Evolutionary conservation across 2,329 filamentous ascomycete genomes (phyloP).

Genomic region (Hirsutella minnesotensis): DNA sequence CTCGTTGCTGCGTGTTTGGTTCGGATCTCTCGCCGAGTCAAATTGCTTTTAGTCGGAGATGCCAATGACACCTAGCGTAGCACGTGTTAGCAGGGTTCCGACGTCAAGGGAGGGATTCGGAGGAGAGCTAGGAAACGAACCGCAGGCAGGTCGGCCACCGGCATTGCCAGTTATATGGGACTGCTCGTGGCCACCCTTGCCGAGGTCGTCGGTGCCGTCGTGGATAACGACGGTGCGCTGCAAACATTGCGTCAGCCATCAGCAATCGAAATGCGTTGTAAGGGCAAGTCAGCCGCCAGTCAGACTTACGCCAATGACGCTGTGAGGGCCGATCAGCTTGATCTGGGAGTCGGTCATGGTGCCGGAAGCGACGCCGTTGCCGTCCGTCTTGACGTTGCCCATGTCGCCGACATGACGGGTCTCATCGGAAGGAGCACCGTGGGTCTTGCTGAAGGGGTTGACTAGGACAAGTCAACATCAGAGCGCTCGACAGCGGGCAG

Average conservation of each 20-base stretch:
- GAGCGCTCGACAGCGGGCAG: background rate
- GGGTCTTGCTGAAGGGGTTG: slow-evolving; percentile 89
- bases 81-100: slow-evolving; percentile 5
- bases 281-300: background rate
- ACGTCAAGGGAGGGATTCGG: no score
- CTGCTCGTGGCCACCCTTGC: slow-evolving; percentile 83
- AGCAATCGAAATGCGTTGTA: background rate
- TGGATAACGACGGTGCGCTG: slow-evolving; percentile 93
- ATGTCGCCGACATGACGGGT: slow-evolving; percentile 93
- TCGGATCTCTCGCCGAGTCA: background rate
- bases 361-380: slow-evolving; percentile 79
- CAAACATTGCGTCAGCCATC: slow-evolving; percentile 1
- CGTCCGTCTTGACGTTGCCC: slow-evolving; percentile 94
- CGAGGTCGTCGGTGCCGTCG: slow-evolving; percentile 91
- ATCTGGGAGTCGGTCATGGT: slow-evolving; percentile 67
- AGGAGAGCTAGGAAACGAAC: slow-evolving; percentile 35
- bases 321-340: slow-evolving; percentile 94
- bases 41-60: slow-evolving; percentile 54
- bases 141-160: slow-evolving; percentile 85
- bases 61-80: slow-evolving; percentile 63
- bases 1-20: background rate
- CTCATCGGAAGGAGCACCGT: slow-evolving; percentile 75
- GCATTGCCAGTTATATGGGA: slow-evolving; percentile 98
- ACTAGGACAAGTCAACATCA: slow-evolving; percentile 37
- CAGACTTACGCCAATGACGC: slow-evolving; percentile 77